Conservation (phyloP, 805 yeast species). For the Saccharomyces kudriavzevii region DNA sequence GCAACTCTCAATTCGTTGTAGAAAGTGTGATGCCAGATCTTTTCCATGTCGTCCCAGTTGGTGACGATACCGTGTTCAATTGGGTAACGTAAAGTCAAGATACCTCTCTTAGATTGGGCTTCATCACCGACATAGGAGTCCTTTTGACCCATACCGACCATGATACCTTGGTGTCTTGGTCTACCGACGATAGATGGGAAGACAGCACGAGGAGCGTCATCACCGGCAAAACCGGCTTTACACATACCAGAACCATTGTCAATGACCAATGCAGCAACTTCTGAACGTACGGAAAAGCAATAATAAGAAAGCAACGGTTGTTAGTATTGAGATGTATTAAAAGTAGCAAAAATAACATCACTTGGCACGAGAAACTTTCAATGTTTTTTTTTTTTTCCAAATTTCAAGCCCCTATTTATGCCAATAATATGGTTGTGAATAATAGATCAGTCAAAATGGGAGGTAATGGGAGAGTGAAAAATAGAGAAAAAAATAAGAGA, state of each 20-base stretch:
- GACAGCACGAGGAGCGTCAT: constrained; percentile 99
- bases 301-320: not conserved
- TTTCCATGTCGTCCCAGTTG: constrained; percentile 99
- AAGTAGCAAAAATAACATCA: not conserved
- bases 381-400: not conserved
- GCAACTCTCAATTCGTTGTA: constrained; percentile 99
- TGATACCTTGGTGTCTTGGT: constrained; percentile 99
- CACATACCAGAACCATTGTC: constrained; percentile 99
- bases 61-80: constrained; percentile 99
- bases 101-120: constrained; percentile 99
- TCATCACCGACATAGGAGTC: constrained; percentile 99
- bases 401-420: not conserved
- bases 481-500: not conserved
- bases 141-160: constrained; percentile 99
- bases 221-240: constrained; percentile 99
- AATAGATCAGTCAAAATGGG: constrained; percentile 1
- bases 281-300: constrained; percentile 11
- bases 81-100: constrained; percentile 95
- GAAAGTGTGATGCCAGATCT: constrained; percentile 99
- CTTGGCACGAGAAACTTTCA: not conserved
- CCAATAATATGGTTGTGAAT: not conserved
- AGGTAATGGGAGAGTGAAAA: not conserved
- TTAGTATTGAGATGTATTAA: not conserved
- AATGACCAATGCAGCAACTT: constrained; percentile 58
- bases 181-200: constrained; percentile 99